phyloP scores from a whole-genome alignment of 306 rosid genomes.

The Prunus dulcis region DNA sequence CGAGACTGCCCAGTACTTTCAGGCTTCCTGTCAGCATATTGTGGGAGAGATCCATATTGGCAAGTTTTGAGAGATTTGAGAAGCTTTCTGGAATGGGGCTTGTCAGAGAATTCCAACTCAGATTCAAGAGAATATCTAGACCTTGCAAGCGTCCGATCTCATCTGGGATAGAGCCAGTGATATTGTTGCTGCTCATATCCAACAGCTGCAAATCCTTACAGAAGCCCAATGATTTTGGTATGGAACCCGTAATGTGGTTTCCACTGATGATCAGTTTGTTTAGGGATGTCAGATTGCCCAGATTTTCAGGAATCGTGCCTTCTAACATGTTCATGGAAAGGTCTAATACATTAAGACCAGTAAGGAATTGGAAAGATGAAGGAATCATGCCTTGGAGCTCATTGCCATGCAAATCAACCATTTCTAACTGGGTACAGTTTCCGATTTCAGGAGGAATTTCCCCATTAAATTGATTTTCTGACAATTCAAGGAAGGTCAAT shows the following conservation, averaged over 20 bases:
- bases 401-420: constrained; percentile 88
- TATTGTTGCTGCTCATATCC: constrained; percentile 73
- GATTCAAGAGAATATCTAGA: constrained; percentile 76
- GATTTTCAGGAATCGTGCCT: constrained; percentile 57
- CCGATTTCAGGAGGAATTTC: constrained; percentile 74
- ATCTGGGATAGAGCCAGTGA: constrained; percentile 63
- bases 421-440: constrained; percentile 68
- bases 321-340: constrained; percentile 64
- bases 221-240: constrained; percentile 67
- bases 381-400: constrained; percentile 71
- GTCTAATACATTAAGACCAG: constrained; percentile 68
- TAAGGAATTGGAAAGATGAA: constrained; percentile 56
- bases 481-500: constrained; percentile 77
- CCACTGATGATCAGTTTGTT: constrained; percentile 67
- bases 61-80: constrained; percentile 79
- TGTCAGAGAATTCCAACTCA: constrained; percentile 77
- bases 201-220: constrained; percentile 80
- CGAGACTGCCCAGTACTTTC: constrained; percentile 49
- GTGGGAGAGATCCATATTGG: constrained; percentile 83
- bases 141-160: constrained; percentile 78
- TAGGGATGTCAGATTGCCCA: constrained; percentile 64
- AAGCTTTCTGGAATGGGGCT: constrained; percentile 78
- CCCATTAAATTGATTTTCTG: constrained; percentile 62
- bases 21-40: constrained; percentile 74
- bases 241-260: constrained; percentile 56